Conservation (phyloP, 2,329 filamentous ascomycete genomes). For the Xylariaceae sp. region DNA sequence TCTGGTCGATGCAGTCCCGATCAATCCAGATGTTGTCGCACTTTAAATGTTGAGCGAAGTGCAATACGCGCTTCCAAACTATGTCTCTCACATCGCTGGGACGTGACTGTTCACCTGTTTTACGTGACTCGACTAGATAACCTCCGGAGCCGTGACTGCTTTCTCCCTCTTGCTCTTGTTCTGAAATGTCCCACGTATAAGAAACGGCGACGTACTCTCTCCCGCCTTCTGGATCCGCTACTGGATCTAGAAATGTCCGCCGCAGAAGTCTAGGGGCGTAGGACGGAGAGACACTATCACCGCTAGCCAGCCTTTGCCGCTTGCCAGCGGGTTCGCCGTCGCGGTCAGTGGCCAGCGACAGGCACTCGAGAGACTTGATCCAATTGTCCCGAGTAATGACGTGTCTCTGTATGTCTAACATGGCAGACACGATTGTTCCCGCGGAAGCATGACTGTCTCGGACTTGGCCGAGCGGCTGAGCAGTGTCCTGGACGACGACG, state of each 20-base stretch:
- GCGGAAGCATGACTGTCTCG: conserved; percentile 18
- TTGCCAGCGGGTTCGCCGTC: conserved; percentile 25
- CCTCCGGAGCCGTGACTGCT: conserved; percentile 12
- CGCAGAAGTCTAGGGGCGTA: conserved; percentile 19
- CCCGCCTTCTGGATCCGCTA: conserved; percentile 17
- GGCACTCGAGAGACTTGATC: conserved; percentile 30
- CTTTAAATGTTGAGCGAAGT: conserved; percentile 23
- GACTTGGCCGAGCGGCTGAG: conserved; percentile 26
- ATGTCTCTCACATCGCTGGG: conserved; percentile 26
- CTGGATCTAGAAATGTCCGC: conserved; percentile 24
- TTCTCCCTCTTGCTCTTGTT: conserved; percentile 22
- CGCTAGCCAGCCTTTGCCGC: conserved; percentile 23
- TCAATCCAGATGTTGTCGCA: conserved; percentile 32
- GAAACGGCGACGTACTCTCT: conserved; percentile 30
- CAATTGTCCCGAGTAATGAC: conserved; percentile 25
- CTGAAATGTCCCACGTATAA: conserved; percentile 28
- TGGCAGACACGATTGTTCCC: conserved; percentile 22
- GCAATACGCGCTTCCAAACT: conserved; percentile 26
- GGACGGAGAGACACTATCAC: conserved; percentile 18
- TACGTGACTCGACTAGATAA: conserved; percentile 26
- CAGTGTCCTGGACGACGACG: conserved; percentile 30
- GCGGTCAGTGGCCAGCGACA: conserved; percentile 18
- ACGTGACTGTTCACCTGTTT: conserved; percentile 19
- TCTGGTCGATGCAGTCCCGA: conserved; percentile 29
- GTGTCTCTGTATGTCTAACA: conserved; percentile 24